Conservation (phyloP, 2,329 filamentous ascomycete genomes). For the Aspergillus aculeatus region DNA sequence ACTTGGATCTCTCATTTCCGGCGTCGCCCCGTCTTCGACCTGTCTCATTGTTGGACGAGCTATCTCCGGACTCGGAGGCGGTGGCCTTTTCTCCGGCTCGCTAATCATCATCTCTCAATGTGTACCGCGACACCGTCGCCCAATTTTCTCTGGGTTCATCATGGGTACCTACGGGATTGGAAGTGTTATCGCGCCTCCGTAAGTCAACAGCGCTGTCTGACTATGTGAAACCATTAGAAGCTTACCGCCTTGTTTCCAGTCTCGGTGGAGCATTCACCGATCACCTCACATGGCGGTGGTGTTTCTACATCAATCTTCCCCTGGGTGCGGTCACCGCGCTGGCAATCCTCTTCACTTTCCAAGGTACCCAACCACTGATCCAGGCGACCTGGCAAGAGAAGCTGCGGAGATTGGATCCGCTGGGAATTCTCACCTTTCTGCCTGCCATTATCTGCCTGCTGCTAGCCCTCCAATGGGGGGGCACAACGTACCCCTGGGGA, state of each 20-base stretch:
- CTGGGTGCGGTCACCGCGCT: conserved; percentile 31
- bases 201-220: background rate
- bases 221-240: too few relatives aligned
- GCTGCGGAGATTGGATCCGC: conserved; percentile 47
- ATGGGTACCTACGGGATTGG: conserved; percentile 33
- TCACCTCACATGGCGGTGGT: conserved; percentile 48
- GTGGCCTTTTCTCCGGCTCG: conserved; percentile 31
- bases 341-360: conserved; percentile 20
- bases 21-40: conserved; percentile 29
- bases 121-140: conserved; percentile 31
- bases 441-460: conserved; percentile 55
- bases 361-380: background rate
- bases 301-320: conserved; percentile 55
- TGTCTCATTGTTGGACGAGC: conserved; percentile 37
- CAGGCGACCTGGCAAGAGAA: conserved; percentile 12
- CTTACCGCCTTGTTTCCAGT: background rate
- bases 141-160: conserved; percentile 34
- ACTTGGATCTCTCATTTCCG: conserved; percentile 36
- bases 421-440: conserved; percentile 51
- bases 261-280: conserved; percentile 41
- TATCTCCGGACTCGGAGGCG: conserved; percentile 32
- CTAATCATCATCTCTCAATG: conserved; percentile 34
- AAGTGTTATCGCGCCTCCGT: conserved; percentile 33
- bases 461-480: conserved; percentile 59
- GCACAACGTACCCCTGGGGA: conserved; percentile 53